phyloP scores from a whole-genome alignment of 345 rosid genomes.

The Populus deltoides region DNA sequence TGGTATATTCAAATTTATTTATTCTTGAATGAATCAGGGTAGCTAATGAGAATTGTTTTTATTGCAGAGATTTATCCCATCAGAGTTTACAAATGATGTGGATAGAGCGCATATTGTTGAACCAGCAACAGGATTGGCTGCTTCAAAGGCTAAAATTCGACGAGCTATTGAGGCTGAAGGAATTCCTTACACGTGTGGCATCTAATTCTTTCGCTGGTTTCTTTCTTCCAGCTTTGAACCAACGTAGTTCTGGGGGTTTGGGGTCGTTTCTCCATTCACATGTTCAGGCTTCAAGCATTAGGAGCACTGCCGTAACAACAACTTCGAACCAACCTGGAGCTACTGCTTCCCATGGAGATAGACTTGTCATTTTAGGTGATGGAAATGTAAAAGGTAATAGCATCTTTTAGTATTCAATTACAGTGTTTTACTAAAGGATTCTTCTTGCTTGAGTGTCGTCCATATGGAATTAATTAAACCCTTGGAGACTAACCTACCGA shows the following conservation, averaged over 20 bases:
- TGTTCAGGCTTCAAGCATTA: too few species aligned
- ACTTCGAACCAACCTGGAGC: slow-evolving; percentile 39
- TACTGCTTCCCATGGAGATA: slow-evolving; percentile 60
- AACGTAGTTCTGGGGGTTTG: too few species aligned
- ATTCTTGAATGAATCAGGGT: too few species aligned
- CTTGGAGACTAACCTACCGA: too few species aligned
- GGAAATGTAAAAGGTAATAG: slow-evolving; percentile 50
- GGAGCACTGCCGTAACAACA: too few species aligned
- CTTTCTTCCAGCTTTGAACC: slow-evolving; percentile 36
- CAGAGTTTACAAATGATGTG: slow-evolving; percentile 61
- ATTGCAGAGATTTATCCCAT: slow-evolving; percentile 58
- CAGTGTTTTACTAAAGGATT: too few species aligned
- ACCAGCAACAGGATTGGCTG: slow-evolving; percentile 46
- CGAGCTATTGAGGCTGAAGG: slow-evolving; percentile 51
- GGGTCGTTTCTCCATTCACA: too few species aligned
- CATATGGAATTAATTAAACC: too few species aligned
- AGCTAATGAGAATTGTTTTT: not conserved
- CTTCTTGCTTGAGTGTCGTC: too few species aligned
- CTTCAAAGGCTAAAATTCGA: slow-evolving; percentile 44
- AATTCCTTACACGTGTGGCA: slow-evolving; percentile 51
- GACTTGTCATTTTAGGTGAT: slow-evolving; percentile 47
- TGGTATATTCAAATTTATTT: too few species aligned
- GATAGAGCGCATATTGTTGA: slow-evolving; percentile 51
- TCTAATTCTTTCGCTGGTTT: slow-evolving; percentile 47
- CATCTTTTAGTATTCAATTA: too few species aligned